Conservation (phyloP, 2,329 filamentous ascomycete genomes). For the Coniochaeta pulveracea region DNA sequence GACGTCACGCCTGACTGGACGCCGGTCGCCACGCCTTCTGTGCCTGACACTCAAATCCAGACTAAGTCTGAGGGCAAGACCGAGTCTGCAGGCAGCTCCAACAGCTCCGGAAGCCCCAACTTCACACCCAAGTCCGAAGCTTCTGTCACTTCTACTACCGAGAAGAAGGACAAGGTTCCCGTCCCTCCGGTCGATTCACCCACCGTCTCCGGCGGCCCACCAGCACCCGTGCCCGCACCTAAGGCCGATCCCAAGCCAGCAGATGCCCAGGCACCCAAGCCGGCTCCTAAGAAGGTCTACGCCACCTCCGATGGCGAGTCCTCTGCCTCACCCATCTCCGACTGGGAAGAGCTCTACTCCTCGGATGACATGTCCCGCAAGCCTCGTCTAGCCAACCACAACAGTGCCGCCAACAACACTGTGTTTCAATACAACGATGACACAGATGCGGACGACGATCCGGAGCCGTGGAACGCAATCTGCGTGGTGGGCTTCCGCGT, state of each 20-base stretch:
- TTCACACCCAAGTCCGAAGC: conserved; percentile 18
- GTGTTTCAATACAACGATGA: conserved; percentile 28
- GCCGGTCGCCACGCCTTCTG: conserved; percentile 10
- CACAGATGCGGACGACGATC: conserved; percentile 42
- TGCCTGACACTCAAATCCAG: conserved; percentile 8
- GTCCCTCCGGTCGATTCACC: conserved; percentile 15
- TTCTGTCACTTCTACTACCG: conserved; percentile 8
- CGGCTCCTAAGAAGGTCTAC: conserved; percentile 14
- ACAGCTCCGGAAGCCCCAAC: conserved; percentile 15
- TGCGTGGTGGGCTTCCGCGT: conserved; percentile 49
- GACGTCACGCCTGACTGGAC: conserved; percentile 10
- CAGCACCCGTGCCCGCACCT: conserved; percentile 5
- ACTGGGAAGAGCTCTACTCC: conserved; percentile 48
- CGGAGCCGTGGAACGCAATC: conserved; percentile 52
- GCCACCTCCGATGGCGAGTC: conserved; percentile 41
- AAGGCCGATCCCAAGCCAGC: conserved; percentile 4
- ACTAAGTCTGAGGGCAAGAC: conserved; percentile 10
- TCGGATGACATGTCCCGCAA: conserved; percentile 45
- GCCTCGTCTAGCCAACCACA: conserved; percentile 27
- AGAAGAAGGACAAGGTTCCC: conserved; percentile 19
- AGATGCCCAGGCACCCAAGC: conserved; percentile 7
- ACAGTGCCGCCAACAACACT: conserved; percentile 15
- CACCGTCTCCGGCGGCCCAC: conserved; percentile 12
- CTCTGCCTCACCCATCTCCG: conserved; percentile 46
- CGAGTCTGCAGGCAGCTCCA: conserved; percentile 11